phyloP scores from a whole-genome alignment of 441 rosid species.

The Daphne laureola region DNA sequence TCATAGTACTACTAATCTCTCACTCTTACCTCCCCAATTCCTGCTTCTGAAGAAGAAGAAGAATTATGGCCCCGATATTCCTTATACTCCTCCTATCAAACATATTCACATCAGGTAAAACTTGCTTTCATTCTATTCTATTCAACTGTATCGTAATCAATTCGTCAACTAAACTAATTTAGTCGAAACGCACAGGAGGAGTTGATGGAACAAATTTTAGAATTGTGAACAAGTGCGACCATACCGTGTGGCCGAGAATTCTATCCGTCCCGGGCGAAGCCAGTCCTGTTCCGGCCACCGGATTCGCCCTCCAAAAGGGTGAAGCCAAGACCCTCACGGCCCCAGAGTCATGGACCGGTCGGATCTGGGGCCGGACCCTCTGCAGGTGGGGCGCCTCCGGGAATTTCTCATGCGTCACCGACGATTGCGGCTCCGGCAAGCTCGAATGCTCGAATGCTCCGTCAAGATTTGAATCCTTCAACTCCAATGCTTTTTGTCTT shows the following conservation, averaged over 20 bases:
- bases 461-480: too few relatives aligned
- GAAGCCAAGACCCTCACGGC: conserved; percentile 44
- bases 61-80: too few relatives aligned
- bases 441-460: conserved; percentile 37
- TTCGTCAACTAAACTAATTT: too few relatives aligned
- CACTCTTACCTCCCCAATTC: too few relatives aligned
- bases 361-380: conserved; percentile 85
- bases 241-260: conserved; percentile 85
- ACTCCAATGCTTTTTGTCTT: too few relatives aligned
- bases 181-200: too few relatives aligned
- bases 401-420: conserved; percentile 64
- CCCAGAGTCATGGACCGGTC: conserved; percentile 85
- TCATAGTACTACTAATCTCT: too few relatives aligned
- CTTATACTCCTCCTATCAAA: too few relatives aligned
- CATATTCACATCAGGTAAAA: too few relatives aligned
- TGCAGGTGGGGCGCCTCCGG: conserved; percentile 56
- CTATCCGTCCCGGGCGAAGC: conserved; percentile 65
- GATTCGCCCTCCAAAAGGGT: conserved; percentile 57
- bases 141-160: too few relatives aligned
- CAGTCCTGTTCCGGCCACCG: conserved; percentile 48
- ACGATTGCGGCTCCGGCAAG: conserved; percentile 64
- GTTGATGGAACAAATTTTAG: conserved; percentile 40
- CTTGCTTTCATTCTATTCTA: too few relatives aligned
- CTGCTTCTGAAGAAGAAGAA: too few relatives aligned
- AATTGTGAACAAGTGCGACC: conserved; percentile 56